phyloP scores from a whole-genome alignment of 2,329 filamentous ascomycete genomes.

The Aspergillus versicolor region DNA sequence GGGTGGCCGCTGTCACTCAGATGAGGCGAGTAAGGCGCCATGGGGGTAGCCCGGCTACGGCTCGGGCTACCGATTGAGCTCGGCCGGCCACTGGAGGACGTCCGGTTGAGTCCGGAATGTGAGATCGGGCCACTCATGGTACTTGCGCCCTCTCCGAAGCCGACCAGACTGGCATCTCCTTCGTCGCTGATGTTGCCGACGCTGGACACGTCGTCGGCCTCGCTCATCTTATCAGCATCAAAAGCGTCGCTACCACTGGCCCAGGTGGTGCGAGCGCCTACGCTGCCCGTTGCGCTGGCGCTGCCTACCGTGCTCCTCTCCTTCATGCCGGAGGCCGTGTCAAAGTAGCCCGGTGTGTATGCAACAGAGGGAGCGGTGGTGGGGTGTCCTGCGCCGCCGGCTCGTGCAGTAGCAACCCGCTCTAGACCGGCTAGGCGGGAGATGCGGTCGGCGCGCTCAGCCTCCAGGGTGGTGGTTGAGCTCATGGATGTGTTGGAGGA shows the following conservation, averaged over 20 bases:
- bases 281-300: slow-evolving; percentile 76
- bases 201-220: slow-evolving; percentile 63
- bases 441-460: slow-evolving; percentile 91
- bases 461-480: slow-evolving; percentile 75
- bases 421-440: slow-evolving; percentile 91
- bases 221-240: slow-evolving; percentile 56
- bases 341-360: slow-evolving; percentile 71
- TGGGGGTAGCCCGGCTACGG: slow-evolving; percentile 31
- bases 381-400: slow-evolving; percentile 35
- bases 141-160: slow-evolving; percentile 88
- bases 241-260: slow-evolving; percentile 63
- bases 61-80: slow-evolving; percentile 43
- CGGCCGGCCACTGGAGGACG: slow-evolving; percentile 35
- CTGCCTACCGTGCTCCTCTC: slow-evolving; percentile 87
- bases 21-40: slow-evolving; percentile 29
- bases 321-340: slow-evolving; percentile 70
- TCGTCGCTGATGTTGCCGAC: slow-evolving; percentile 84
- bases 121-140: slow-evolving; percentile 75
- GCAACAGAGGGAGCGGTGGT: slow-evolving; percentile 33
- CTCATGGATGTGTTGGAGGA: slow-evolving; percentile 57
- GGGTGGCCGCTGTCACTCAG: slow-evolving; percentile 26
- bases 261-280: slow-evolving; percentile 68
- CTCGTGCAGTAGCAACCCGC: slow-evolving; percentile 74
- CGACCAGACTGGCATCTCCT: slow-evolving; percentile 78
- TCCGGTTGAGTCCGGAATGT: slow-evolving; percentile 53